These are phyloP conservation scores for Polysphondylium violaceum DNA, from an alignment of 78 protist species.

Conservation along the genomic window DNA sequence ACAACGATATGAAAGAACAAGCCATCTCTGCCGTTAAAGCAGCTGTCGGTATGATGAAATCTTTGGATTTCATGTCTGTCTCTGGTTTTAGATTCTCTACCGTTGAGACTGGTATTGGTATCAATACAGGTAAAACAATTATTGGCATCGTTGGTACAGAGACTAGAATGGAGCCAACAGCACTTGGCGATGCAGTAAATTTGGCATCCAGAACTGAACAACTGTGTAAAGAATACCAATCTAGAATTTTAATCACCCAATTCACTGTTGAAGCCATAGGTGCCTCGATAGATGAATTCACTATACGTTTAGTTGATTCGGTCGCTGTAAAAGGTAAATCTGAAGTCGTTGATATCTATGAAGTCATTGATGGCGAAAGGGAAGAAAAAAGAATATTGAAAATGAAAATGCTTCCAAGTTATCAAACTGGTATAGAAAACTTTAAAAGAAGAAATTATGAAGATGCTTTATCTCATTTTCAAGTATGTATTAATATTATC, in stretches of 20 bases:
- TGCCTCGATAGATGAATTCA: constrained; percentile 60
- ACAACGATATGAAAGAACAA: constrained; percentile 40
- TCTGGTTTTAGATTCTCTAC: constrained; percentile 48
- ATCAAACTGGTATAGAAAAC: constrained; percentile 41
- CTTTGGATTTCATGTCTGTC: constrained; percentile 60
- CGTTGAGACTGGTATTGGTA: constrained; percentile 77
- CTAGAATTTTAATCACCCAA: constrained; percentile 66
- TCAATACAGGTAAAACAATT: constrained; percentile 81
- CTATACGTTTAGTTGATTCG: constrained; percentile 66
- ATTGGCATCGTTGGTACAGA: constrained; percentile 83
- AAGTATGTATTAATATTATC: constrained; percentile 10
- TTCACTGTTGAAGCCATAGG: constrained; percentile 74
- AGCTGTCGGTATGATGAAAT: constrained; percentile 77
- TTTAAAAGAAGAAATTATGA: constrained; percentile 30
- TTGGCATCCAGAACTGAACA: constrained; percentile 81
- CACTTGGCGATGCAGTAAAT: constrained; percentile 81
- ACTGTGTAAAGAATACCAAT: constrained; percentile 75
- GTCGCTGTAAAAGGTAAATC: constrained; percentile 72
- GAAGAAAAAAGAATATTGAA: constrained; percentile 25
- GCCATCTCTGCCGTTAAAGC: constrained; percentile 66
- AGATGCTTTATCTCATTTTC: constrained; percentile 56
- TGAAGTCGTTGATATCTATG: constrained; percentile 66
- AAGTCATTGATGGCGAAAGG: constrained; percentile 76
- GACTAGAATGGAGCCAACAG: constrained; percentile 82
- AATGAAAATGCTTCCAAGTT: constrained; percentile 23